Percentiles rank a stretch among this genome's conserved stretches.
Evolutionary conservation across 1,139 yeast species (phyloP).

Genomic region (Geotrichum candidum): DNA sequence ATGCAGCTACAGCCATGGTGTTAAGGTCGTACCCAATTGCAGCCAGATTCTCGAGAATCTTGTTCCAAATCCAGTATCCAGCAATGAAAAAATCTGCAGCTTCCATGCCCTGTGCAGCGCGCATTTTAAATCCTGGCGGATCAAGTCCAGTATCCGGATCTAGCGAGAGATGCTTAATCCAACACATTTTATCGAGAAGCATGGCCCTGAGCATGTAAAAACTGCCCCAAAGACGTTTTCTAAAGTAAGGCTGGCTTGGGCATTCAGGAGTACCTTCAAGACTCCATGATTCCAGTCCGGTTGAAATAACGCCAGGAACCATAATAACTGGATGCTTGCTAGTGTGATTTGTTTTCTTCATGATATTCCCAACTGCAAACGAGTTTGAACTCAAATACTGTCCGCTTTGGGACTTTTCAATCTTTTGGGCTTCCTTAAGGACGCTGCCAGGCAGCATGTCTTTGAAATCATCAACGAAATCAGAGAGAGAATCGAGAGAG

Average conservation of each 20-base stretch:
- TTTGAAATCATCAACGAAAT: constrained; percentile 31
- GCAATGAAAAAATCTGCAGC: constrained; percentile 96
- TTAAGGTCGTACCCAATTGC: constrained; percentile 92
- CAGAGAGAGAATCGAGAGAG: constrained; percentile 43
- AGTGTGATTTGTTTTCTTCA: constrained; percentile 47
- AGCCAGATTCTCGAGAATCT: constrained; percentile 83
- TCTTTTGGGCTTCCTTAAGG: constrained; percentile 53
- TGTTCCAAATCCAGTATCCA: constrained; percentile 99
- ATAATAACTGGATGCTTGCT: constrained; percentile 74
- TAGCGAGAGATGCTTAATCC: constrained; percentile 85
- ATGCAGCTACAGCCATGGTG: constrained; percentile 83
- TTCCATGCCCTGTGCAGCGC: constrained; percentile 96
- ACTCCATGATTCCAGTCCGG: constrained; percentile 95
- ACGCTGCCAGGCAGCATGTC: constrained; percentile 56
- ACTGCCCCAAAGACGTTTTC: constrained; percentile 94
- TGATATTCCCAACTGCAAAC: constrained; percentile 77
- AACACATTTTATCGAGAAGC: constrained; percentile 86
- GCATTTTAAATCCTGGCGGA: constrained; percentile 69
- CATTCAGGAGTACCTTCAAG: constrained; percentile 67
- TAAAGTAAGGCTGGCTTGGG: constrained; percentile 75
- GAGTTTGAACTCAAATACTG: constrained; percentile 7
- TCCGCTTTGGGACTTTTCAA: constrained; percentile 36
- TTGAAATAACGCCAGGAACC: constrained; percentile 95
- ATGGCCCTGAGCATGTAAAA: constrained; percentile 90
- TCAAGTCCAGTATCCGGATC: constrained; percentile 91